phyloP scores from a whole-genome alignment of 495 filamentous ascomycete genomes.

The Penicillium crystallinum region DNA sequence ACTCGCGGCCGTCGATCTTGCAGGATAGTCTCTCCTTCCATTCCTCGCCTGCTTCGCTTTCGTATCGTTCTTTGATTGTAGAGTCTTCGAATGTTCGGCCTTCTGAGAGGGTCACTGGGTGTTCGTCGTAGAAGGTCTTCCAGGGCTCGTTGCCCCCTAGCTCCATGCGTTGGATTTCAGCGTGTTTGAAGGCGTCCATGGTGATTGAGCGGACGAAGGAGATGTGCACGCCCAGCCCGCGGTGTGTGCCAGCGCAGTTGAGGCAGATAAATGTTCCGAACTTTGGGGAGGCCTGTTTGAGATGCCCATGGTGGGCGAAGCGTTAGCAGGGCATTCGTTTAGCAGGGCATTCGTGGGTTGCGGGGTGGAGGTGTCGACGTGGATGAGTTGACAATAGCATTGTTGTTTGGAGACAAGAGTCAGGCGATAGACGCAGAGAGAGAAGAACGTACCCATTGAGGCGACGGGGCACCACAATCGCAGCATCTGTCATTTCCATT shows the following conservation, averaged over 20 bases:
- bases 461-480: conserved; percentile 89
- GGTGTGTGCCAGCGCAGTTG: conserved; percentile 89
- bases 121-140: conserved; percentile 73
- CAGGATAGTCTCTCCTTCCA: conserved; percentile 86
- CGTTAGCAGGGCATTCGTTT: background rate
- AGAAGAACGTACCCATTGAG: conserved; percentile 68
- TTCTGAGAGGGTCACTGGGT: conserved; percentile 56
- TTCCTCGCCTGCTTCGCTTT: conserved; percentile 83
- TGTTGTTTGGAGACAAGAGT: background rate
- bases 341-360: conserved; percentile 3
- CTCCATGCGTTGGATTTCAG: conserved; percentile 82
- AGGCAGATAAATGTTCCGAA: conserved; percentile 94
- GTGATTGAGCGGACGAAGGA: conserved; percentile 94
- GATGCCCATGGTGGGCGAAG: background rate
- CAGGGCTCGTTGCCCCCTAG: conserved; percentile 82
- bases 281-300: conserved; percentile 58
- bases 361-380: background rate
- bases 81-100: conserved; percentile 67
- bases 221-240: conserved; percentile 93
- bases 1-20: conserved; percentile 81
- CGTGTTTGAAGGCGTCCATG: conserved; percentile 94
- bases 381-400: background rate
- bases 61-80: conserved; percentile 75
- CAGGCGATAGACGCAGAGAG: background rate
- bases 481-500: conserved; percentile 83